Percentiles rank a stretch among this genome's conserved stretches.
phyloP scores from a whole-genome alignment of 2,329 filamentous ascomycete genomes.

The Pseudohalonectria lignicola region DNA sequence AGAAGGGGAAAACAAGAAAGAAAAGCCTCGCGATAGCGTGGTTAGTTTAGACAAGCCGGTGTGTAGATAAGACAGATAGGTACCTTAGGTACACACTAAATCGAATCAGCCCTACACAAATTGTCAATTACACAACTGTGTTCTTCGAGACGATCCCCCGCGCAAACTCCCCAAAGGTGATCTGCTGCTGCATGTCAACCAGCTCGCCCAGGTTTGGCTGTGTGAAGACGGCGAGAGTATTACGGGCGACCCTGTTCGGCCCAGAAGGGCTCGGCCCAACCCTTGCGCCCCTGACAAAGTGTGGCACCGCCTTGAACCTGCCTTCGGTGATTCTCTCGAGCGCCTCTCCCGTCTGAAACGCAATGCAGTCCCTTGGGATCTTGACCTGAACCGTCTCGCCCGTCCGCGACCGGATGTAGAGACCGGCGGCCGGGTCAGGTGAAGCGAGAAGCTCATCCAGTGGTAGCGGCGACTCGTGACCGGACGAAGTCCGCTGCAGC shows the following conservation, averaged over 20 bases:
- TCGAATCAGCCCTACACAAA: too few relatives aligned
- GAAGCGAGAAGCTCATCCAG: slow-evolving; percentile 63
- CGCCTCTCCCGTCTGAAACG: slow-evolving; percentile 91
- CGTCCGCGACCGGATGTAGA: slow-evolving; percentile 87
- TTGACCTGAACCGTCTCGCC: slow-evolving; percentile 80
- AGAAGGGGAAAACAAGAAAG: too few relatives aligned
- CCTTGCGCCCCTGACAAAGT: slow-evolving; percentile 77
- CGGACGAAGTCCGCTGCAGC: too few relatives aligned
- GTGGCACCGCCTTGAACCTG: slow-evolving; percentile 85
- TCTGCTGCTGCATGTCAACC: slow-evolving; percentile 56
- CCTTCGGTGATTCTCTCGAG: slow-evolving; percentile 86
- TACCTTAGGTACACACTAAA: too few relatives aligned
- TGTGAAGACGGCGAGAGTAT: slow-evolving; percentile 93
- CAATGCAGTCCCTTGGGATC: slow-evolving; percentile 84
- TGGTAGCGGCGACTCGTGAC: slow-evolving; percentile 29
- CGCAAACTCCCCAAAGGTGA: slow-evolving; percentile 69
- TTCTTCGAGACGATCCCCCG: slow-evolving; percentile 48
- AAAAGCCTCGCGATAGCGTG: too few relatives aligned
- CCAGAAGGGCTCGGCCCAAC: too few relatives aligned
- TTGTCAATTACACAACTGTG: slow-evolving; percentile 36
- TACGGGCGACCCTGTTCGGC: slow-evolving; percentile 54
- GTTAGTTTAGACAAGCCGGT: too few relatives aligned
- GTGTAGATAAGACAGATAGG: too few relatives aligned
- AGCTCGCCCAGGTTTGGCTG: slow-evolving; percentile 83
- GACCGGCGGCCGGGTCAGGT: slow-evolving; percentile 72